Evolutionary conservation across 371 early-diverging fungal genomes (phyloP).

Genomic region (Umbelopsis sp.): DNA sequence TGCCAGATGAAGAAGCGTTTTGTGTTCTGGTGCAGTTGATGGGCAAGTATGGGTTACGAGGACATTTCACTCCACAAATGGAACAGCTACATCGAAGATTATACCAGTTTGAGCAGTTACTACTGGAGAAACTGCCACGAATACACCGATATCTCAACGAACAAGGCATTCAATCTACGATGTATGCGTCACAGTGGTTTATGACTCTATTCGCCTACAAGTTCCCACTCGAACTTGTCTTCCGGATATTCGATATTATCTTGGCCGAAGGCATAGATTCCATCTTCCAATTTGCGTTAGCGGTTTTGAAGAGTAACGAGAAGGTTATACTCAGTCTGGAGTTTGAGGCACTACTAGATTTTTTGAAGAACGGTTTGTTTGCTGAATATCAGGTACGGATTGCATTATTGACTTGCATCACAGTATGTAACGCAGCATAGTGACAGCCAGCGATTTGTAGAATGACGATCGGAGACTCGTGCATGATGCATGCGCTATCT

Average conservation of each 20-base stretch:
- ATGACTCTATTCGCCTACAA: slow-evolving; percentile 86
- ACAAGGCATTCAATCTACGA: slow-evolving; percentile 72
- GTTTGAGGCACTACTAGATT: slow-evolving; percentile 84
- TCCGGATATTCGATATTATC: slow-evolving; percentile 88
- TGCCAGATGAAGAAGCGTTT: slow-evolving; percentile 89
- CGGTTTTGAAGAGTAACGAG: slow-evolving; percentile 80
- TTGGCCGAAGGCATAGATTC: slow-evolving; percentile 87
- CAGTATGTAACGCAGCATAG: slow-evolving; percentile 28
- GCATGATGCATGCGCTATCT: slow-evolving; percentile 68
- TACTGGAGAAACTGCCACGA: slow-evolving; percentile 72
- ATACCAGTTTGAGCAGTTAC: slow-evolving; percentile 83
- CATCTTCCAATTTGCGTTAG: slow-evolving; percentile 82
- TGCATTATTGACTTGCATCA: background rate
- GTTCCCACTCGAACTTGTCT: slow-evolving; percentile 81
- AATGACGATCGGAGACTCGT: slow-evolving; percentile 64
- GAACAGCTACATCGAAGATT: slow-evolving; percentile 77
- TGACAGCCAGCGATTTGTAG: slow-evolving; percentile 38
- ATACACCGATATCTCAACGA: slow-evolving; percentile 68
- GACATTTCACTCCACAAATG: slow-evolving; percentile 81
- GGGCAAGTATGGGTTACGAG: slow-evolving; percentile 78
- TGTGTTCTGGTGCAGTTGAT: slow-evolving; percentile 74
- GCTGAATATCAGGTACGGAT: slow-evolving; percentile 63
- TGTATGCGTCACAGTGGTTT: slow-evolving; percentile 87
- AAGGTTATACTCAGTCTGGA: slow-evolving; percentile 72
- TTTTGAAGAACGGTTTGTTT: slow-evolving; percentile 78